Evolutionary conservation across 2,329 filamentous ascomycete species (phyloP), one percentile per base, ranked within the genome.

Genomic region (Aaosphaeria pasadenensis): DNA sequence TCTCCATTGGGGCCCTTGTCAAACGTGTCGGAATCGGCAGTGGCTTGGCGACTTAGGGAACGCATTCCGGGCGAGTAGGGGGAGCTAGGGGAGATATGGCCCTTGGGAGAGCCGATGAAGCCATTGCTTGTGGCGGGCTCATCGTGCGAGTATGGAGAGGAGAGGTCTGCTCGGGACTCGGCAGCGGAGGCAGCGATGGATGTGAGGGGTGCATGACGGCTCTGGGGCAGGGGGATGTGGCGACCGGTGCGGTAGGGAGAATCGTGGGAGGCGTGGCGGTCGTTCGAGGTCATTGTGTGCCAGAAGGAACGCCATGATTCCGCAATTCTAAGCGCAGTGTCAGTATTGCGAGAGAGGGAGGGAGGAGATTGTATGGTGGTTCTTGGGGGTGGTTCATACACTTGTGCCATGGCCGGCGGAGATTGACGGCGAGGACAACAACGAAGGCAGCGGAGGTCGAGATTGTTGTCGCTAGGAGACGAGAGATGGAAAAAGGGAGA

Each of bases 61-160:
- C 91, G 83, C 78, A 95, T 83, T 45, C 91, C 92, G 7, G 92
- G 92, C 1, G 91, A 95, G 73, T 97, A 97, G 41, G 91, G 88
- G 11, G 87, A 81, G 58, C 75, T 77, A 9, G 82, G 80, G 40
- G 83, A 81, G 55, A 82, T 77, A 58, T 79, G 80, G 46, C 77
- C 69, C 44, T 74, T 69, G 49, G 78, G 80, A 40, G 79, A 78
- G 60, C 78, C 78, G 59, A 83, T 77, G 72, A 85, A 86, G 65
- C 84, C 80, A 63, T 83, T 79, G 66, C 67, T 67, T 38, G 56
- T 66, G 56, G 76, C 74, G 48, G 74, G 74, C 63, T 82, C 80
- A 55, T 95, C 89, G 66, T 95, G 88, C 54, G 81, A 82, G 70
- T 94, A 95, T 30, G 88, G 83, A 39, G 83, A 86, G 58, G 83